A percentile compares a stretch with the other conserved stretches of the same genome.
Evolutionary conservation across 73 alveolate species (phyloP).

Genomic region (Tetrahymena malaccensis): DNA sequence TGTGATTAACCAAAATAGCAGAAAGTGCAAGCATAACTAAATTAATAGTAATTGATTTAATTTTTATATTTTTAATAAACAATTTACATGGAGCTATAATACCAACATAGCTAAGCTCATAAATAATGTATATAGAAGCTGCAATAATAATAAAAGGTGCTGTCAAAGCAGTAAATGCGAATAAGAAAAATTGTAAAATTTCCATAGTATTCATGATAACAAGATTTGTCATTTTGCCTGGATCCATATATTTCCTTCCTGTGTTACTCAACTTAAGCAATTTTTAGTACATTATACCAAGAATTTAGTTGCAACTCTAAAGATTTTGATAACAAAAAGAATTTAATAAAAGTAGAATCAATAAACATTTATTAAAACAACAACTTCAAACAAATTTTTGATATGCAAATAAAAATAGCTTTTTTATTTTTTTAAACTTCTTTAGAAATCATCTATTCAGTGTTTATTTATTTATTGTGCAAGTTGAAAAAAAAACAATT

Average conservation of each 20-base stretch:
- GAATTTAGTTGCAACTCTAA: neutral
- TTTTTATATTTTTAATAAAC: neutral
- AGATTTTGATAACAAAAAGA: neutral
- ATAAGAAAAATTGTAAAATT: neutral
- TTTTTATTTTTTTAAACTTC: too few relatives aligned
- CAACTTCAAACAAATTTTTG: too few relatives aligned
- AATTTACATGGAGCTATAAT: neutral
- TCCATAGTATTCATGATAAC: neutral
- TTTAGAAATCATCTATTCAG: too few relatives aligned
- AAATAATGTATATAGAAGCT: neutral
- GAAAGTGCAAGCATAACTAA: neutral
- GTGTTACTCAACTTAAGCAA: neutral
- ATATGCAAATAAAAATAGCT: too few relatives aligned
- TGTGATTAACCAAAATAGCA: neutral
- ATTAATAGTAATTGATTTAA: neutral
- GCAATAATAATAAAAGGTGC: neutral
- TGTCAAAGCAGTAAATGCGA: neutral
- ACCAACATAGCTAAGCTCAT: neutral
- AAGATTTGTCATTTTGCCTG: neutral
- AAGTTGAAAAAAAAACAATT: too few relatives aligned
- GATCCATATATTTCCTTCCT: neutral
- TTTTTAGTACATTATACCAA: neutral
- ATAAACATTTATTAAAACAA: too few relatives aligned
- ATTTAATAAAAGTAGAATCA: neutral
- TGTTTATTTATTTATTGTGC: too few relatives aligned